Evolutionary conservation across 108 stramenopile genomes (phyloP).

Genomic region (Cyclostephanos invisitatus): DNA sequence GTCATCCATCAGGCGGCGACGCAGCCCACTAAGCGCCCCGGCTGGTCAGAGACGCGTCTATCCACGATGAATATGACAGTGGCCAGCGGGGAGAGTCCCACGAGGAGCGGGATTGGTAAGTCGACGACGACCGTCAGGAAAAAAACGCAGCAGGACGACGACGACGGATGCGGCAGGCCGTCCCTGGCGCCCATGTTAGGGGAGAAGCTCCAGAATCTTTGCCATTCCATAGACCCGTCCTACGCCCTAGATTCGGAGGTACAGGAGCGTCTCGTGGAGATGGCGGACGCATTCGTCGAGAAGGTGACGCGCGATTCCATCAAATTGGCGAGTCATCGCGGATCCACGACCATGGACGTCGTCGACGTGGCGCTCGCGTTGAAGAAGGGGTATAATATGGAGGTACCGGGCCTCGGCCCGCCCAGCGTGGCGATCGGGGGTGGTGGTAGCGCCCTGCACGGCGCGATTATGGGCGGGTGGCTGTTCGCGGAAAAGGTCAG

Average conservation of each 20-base stretch:
- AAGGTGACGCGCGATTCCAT: conserved; percentile 66
- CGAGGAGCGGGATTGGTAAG: background rate
- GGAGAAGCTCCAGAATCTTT: conserved; percentile 58
- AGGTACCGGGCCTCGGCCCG: conserved; percentile 75
- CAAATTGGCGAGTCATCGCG: conserved; percentile 74
- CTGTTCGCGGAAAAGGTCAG: conserved; percentile 37
- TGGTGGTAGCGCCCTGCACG: background rate
- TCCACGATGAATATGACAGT: conserved; percentile 9
- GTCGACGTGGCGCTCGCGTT: conserved; percentile 78
- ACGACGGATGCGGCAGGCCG: conserved; percentile 36
- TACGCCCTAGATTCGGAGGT: conserved; percentile 73
- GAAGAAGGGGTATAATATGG: conserved; percentile 79
- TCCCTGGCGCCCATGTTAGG: conserved; percentile 72
- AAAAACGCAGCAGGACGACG: background rate
- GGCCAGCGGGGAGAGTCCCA: background rate
- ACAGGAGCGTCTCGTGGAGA: conserved; percentile 72
- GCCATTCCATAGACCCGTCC: conserved; percentile 72
- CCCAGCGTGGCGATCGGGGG: conserved; percentile 38
- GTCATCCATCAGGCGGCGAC: background rate
- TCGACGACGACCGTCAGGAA: background rate
- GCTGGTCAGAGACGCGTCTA: conserved; percentile 52
- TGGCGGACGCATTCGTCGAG: conserved; percentile 83
- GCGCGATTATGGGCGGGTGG: conserved; percentile 39
- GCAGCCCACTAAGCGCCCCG: conserved; percentile 50
- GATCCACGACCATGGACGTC: conserved; percentile 69